Percentiles rank a stretch among this genome's conserved stretches.
phyloP scores from a whole-genome alignment of 2,329 filamentous ascomycete genomes.

The Hymenoscyphus albidus region DNA sequence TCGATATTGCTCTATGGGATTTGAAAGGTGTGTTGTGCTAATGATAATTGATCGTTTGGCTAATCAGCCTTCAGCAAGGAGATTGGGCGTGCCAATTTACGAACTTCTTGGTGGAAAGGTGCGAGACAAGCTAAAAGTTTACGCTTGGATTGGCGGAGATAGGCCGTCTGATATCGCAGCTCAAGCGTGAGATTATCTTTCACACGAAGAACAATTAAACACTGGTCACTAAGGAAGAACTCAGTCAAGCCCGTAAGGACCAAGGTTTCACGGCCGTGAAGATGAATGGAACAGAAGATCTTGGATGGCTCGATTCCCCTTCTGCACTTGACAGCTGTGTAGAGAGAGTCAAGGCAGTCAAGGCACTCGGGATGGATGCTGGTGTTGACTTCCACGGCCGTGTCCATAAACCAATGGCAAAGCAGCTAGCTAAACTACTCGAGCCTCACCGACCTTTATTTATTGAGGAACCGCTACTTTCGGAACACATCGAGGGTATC shows the following conservation, averaged over 20 bases:
- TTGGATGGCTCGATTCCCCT: constrained; percentile 74
- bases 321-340: constrained; percentile 58
- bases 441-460: constrained; percentile 70
- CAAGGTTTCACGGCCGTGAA: constrained; percentile 67
- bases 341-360: constrained; percentile 65
- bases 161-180: constrained; percentile 61
- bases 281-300: constrained; percentile 76
- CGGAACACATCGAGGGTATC: constrained; percentile 57
- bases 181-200: constrained; percentile 50
- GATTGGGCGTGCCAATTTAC: constrained; percentile 64
- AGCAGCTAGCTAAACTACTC: constrained; percentile 64
- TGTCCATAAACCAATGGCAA: constrained; percentile 76
- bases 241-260: constrained; percentile 50
- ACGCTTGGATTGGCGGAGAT: constrained; percentile 76
- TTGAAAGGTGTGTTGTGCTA: constrained; percentile 13
- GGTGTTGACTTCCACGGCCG: constrained; percentile 77
- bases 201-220: background rate
- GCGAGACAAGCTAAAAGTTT: constrained; percentile 65
- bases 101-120: constrained; percentile 73
- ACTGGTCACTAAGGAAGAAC: constrained; percentile 10
- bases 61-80: constrained; percentile 42
- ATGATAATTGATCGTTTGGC: background rate
- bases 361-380: constrained; percentile 65
- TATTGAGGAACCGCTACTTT: constrained; percentile 69
- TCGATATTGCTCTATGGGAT: constrained; percentile 66